A percentile compares a stretch with the other conserved stretches of the same genome.
These are phyloP conservation scores for Lentinula aciculospora DNA, from an alignment of 768 basidiomycete genomes.

Conservation along the genomic window DNA sequence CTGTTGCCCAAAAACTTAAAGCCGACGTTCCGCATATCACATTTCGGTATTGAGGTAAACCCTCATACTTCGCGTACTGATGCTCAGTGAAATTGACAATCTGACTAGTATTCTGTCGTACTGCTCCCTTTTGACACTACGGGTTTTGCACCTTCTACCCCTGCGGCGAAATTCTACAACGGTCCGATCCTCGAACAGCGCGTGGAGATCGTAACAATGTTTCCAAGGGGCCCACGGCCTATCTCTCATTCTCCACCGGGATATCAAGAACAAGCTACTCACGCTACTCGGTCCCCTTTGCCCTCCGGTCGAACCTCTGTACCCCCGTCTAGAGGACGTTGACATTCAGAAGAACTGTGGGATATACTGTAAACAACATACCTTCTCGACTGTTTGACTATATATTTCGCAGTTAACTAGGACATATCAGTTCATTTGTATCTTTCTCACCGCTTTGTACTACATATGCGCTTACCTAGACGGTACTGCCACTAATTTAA, in stretches of 20 bases:
- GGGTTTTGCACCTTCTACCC: slow-evolving; percentile 14
- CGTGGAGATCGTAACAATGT: slow-evolving; percentile 9
- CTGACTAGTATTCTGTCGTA: slow-evolving; percentile 29
- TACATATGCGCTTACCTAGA: too few species aligned
- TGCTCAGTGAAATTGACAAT: neutral
- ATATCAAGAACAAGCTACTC: neutral
- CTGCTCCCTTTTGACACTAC: slow-evolving; percentile 29
- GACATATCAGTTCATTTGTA: too few species aligned
- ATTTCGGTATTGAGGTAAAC: slow-evolving; percentile 32
- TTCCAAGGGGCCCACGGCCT: slow-evolving; percentile 5
- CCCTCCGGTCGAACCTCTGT: neutral
- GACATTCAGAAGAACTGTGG: neutral
- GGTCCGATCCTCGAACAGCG: slow-evolving; percentile 2
- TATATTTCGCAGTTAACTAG: too few species aligned
- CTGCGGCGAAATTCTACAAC: neutral
- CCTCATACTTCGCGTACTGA: neutral
- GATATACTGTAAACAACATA: too few species aligned
- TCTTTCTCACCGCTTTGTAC: too few species aligned
- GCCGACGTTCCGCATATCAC: slow-evolving; percentile 30
- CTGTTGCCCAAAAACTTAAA: slow-evolving; percentile 28
- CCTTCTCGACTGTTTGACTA: too few species aligned
- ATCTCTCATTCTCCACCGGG: slow-evolving; percentile 6
- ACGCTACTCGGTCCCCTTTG: neutral
- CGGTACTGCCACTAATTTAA: too few species aligned
- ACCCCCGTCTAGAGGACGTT: neutral